phyloP scores from a whole-genome alignment of 371 early-diverging fungal genomes.

The Dichotomocladium elegans region DNA sequence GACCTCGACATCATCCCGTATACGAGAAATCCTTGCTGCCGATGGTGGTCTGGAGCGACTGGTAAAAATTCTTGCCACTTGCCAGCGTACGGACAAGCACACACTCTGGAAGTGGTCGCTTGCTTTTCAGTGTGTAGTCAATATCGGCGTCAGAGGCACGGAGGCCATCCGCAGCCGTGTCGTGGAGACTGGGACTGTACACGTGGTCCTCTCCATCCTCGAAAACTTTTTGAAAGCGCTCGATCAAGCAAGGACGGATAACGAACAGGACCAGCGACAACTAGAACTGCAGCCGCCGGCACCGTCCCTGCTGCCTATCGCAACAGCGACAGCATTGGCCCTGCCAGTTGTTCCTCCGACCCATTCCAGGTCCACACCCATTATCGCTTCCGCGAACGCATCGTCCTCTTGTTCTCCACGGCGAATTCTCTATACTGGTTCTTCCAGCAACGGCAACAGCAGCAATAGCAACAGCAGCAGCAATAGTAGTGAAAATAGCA shows the following conservation, averaged over 20 bases:
- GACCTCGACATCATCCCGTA: conserved; percentile 73
- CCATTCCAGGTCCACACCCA: conserved; percentile 22
- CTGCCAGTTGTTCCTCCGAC: conserved; percentile 12
- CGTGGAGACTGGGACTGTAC: conserved; percentile 79
- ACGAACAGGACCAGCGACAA: conserved; percentile 35
- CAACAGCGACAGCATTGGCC: background rate
- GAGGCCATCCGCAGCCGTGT: conserved; percentile 73
- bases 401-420: background rate
- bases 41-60: conserved; percentile 88
- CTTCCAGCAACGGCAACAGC: background rate
- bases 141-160: conserved; percentile 80
- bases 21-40: conserved; percentile 72
- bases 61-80: conserved; percentile 61
- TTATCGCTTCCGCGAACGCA: conserved; percentile 11
- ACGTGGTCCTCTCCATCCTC: conserved; percentile 72
- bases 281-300: conserved; percentile 5
- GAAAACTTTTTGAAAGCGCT: conserved; percentile 60
- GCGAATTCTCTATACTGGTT: background rate
- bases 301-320: background rate
- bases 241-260: conserved; percentile 56
- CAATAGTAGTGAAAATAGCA: background rate
- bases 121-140: conserved; percentile 79
- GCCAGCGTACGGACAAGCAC: conserved; percentile 59
- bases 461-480: background rate
- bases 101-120: conserved; percentile 77